Percentiles rank a stretch among this genome's conserved stretches.
Conservation (phyloP, 306 rosid species). For the Crotalaria pallida region DNA sequence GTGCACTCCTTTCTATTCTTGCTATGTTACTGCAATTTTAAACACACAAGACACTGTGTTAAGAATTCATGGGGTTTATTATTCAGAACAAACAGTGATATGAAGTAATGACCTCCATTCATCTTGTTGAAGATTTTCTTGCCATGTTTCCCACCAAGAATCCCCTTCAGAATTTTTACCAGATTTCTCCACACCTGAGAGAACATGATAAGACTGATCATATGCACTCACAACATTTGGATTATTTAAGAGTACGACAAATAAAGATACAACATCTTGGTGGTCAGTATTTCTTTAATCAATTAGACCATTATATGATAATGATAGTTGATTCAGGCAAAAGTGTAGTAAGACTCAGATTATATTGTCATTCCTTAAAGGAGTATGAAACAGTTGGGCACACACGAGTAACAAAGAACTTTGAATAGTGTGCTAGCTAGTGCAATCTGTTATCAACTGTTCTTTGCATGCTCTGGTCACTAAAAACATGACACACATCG, state of each 20-base stretch:
- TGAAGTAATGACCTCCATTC: too few relatives aligned
- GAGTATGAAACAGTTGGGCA: too few relatives aligned
- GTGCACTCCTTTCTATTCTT: constrained; percentile 95
- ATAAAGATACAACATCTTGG: constrained; percentile 3
- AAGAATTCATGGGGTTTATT: background rate
- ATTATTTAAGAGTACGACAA: too few relatives aligned
- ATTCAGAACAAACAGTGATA: background rate
- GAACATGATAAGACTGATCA: too few relatives aligned
- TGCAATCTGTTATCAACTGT: constrained; percentile 16
- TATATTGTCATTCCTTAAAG: too few relatives aligned
- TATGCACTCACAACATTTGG: too few relatives aligned
- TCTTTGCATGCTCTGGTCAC: too few relatives aligned
- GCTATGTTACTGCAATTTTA: constrained; percentile 72
- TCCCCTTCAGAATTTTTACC: too few relatives aligned
- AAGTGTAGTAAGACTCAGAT: background rate
- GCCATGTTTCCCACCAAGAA: too few relatives aligned
- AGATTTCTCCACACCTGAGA: too few relatives aligned
- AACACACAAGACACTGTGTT: constrained; percentile 17
- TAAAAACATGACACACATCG: too few relatives aligned
- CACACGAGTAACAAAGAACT: background rate
- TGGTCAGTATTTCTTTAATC: constrained; percentile 2
- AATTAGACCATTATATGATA: background rate
- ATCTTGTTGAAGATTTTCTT: too few relatives aligned
- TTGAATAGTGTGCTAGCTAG: background rate
- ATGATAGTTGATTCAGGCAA: constrained; percentile 15